Evolutionary conservation across 768 basidiomycete species (phyloP).

Genomic region (Serendipita sp.): DNA sequence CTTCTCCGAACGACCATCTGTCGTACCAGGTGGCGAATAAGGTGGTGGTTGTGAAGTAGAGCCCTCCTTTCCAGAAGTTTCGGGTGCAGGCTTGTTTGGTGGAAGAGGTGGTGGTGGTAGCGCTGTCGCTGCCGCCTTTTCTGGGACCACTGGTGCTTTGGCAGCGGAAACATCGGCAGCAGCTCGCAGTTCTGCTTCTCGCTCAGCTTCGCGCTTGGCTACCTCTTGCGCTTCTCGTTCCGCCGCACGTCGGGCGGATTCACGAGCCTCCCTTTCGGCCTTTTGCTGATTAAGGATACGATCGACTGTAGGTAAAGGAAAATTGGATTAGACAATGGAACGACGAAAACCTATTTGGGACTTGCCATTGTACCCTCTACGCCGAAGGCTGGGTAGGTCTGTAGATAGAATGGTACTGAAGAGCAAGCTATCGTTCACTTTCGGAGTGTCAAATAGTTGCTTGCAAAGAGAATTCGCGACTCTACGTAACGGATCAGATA

Average conservation of each 20-base stretch:
- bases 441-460: slow-evolving; percentile 56
- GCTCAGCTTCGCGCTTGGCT: slow-evolving; percentile 17
- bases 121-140: background rate
- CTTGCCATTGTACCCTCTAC: slow-evolving; percentile 74
- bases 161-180: background rate
- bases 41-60: background rate
- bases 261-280: slow-evolving; percentile 36
- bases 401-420: slow-evolving; percentile 92
- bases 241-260: slow-evolving; percentile 31
- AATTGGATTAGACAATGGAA: background rate
- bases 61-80: background rate
- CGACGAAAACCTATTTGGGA: no score
- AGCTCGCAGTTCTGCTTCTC: slow-evolving; percentile 9
- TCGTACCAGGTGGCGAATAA: no score
- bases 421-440: slow-evolving; percentile 73
- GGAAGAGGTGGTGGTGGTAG: background rate
- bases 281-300: slow-evolving; percentile 75
- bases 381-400: slow-evolving; percentile 60
- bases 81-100: background rate
- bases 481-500: slow-evolving; percentile 24
- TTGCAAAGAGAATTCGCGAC: slow-evolving; percentile 74
- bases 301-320: no score
- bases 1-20: no score
- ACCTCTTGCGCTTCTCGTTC: slow-evolving; percentile 16
- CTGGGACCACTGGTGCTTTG: slow-evolving; percentile 10